Conservation (phyloP, 1,139 yeast genomes). For the Yamadazyma sp. region DNA sequence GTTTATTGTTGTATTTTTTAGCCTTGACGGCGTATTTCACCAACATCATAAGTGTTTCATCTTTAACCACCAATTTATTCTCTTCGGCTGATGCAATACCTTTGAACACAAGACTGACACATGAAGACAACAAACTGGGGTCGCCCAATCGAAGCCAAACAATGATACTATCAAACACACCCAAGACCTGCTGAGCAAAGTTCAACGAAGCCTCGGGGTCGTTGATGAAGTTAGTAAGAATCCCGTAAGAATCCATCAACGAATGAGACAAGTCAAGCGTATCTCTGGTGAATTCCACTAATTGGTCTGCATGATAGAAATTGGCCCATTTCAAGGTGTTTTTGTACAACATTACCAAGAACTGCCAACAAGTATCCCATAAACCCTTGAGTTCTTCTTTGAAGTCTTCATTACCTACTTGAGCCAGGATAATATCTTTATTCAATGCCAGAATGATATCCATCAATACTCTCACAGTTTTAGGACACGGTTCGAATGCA, state of each 20-base stretch:
- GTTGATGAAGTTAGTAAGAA: conserved; percentile 40
- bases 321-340: conserved; percentile 76
- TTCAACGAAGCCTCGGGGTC: conserved; percentile 15
- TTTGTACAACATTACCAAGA: conserved; percentile 65
- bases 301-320: conserved; percentile 52
- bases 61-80: conserved; percentile 47
- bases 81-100: conserved; percentile 66
- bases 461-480: conserved; percentile 71
- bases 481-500: conserved; percentile 73
- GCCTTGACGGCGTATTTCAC: conserved; percentile 67
- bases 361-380: conserved; percentile 75
- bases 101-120: conserved; percentile 68
- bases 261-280: conserved; percentile 75
- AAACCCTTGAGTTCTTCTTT: conserved; percentile 29
- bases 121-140: conserved; percentile 66
- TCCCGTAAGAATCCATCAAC: conserved; percentile 63
- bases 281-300: conserved; percentile 84
- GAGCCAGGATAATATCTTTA: conserved; percentile 18
- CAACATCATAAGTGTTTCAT: conserved; percentile 48
- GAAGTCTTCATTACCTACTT: not conserved
- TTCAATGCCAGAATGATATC: conserved; percentile 66
- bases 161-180: conserved; percentile 60
- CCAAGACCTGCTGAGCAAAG: conserved; percentile 39
- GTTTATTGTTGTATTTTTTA: conserved; percentile 62
- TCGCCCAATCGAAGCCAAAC: conserved; percentile 86